These are phyloP conservation scores for Clitopilus passeckerianus DNA, from an alignment of 768 basidiomycete genomes.

Conservation along the genomic window DNA sequence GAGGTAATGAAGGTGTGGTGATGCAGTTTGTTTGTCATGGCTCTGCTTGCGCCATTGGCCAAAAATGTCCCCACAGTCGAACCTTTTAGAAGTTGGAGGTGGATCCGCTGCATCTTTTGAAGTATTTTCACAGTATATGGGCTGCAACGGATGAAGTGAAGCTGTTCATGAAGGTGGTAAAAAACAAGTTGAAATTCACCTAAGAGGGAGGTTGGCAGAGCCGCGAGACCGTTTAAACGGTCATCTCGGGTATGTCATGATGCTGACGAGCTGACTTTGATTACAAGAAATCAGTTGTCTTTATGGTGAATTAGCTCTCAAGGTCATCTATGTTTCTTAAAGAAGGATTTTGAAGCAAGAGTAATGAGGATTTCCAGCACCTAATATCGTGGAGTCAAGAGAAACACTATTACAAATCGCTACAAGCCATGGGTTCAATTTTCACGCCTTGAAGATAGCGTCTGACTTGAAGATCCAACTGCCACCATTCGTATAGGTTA, in stretches of 20 bases:
- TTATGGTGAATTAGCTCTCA: neutral
- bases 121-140: neutral
- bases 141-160: neutral
- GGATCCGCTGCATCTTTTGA: neutral
- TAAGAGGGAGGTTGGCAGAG: neutral
- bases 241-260: neutral
- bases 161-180: neutral
- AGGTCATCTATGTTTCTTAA: neutral
- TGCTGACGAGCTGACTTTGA: neutral
- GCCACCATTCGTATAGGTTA: conserved; percentile 24
- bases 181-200: neutral
- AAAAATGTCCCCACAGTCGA: neutral
- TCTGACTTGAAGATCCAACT: neutral
- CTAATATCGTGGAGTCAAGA: no score
- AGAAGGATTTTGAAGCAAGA: neutral
- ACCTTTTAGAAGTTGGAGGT: neutral
- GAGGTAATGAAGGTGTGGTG: neutral
- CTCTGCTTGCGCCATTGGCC: neutral
- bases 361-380: no score
- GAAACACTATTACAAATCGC: no score
- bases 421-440: no score
- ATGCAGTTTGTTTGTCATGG: conserved; percentile 1
- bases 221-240: neutral
- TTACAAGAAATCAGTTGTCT: neutral
- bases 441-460: neutral